Conservation (phyloP, 2,329 filamentous ascomycete species). For the Xylariaceae sp. region DNA sequence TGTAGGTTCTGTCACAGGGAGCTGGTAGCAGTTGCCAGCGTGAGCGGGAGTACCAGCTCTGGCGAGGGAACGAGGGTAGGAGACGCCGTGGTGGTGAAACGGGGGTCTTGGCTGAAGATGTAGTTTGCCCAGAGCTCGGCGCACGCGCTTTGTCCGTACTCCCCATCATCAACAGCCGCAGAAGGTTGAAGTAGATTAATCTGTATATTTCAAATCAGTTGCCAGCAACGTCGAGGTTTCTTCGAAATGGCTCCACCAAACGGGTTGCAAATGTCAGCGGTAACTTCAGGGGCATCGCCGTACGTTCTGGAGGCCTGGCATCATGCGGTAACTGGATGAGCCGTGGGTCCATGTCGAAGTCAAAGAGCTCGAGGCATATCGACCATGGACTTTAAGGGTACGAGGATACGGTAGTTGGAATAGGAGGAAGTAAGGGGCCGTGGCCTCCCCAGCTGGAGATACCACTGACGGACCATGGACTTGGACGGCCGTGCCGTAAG, state of each 20-base stretch:
- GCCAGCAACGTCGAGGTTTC: neutral
- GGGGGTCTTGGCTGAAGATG: constrained; percentile 1
- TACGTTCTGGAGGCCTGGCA: neutral
- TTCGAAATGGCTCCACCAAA: neutral
- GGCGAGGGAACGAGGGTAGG: constrained; percentile 46
- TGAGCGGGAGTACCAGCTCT: constrained; percentile 49
- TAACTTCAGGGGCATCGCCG: neutral
- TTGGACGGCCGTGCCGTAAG: too few species aligned
- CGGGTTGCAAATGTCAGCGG: neutral
- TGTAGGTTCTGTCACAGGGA: too few species aligned
- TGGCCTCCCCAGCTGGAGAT: too few species aligned
- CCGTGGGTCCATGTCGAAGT: neutral
- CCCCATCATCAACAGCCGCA: neutral
- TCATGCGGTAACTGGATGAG: neutral
- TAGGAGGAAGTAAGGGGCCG: too few species aligned
- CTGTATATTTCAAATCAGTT: neutral
- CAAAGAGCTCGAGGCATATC: too few species aligned
- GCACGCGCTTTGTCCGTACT: constrained; percentile 5
- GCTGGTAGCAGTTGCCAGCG: too few species aligned
- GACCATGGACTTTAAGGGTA: too few species aligned
- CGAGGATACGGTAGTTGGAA: too few species aligned
- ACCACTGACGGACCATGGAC: too few species aligned
- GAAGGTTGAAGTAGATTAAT: neutral
- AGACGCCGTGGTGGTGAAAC: constrained; percentile 38
- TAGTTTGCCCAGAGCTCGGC: constrained; percentile 4